phyloP scores from a whole-genome alignment of 208 protist genomes.

The Leptomonas seymouri region DNA sequence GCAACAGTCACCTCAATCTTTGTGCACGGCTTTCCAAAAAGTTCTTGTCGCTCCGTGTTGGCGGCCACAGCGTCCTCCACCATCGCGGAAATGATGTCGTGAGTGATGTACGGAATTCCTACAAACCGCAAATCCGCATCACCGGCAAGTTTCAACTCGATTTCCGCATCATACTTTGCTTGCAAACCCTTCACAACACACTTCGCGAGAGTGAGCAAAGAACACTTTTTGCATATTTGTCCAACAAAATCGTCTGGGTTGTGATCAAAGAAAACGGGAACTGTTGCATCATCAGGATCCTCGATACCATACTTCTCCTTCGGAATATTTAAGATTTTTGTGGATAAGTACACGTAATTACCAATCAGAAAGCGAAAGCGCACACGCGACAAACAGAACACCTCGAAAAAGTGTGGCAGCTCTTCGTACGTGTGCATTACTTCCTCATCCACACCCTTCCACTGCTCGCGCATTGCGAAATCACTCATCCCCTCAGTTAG shows the following conservation, averaged over 20 bases:
- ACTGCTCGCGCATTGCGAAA: conserved; percentile 59
- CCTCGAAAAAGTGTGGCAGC: conserved; percentile 59
- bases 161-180: conserved; percentile 47
- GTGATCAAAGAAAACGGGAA: conserved; percentile 59
- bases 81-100: conserved; percentile 74
- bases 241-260: conserved; percentile 58
- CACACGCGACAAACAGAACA: conserved; percentile 59
- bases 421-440: conserved; percentile 41
- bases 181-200: conserved; percentile 41
- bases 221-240: conserved; percentile 66
- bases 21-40: conserved; percentile 43
- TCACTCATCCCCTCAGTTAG: conserved; percentile 56
- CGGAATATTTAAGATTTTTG: conserved; percentile 51
- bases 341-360: conserved; percentile 80
- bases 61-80: conserved; percentile 64
- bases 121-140: conserved; percentile 50
- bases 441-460: conserved; percentile 43
- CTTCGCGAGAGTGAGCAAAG: conserved; percentile 49
- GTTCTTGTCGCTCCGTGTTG: conserved; percentile 62
- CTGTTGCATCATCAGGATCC: conserved; percentile 46
- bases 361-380: conserved; percentile 64
- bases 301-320: conserved; percentile 25
- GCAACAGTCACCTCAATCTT: conserved; percentile 65
- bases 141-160: conserved; percentile 55
- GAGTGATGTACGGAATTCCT: conserved; percentile 69